A percentile compares a stretch with the other conserved stretches of the same genome.
These are phyloP conservation scores for Pseudogymnoascus sp. DNA, from an alignment of 2,329 filamentous ascomycete genomes.

Conservation along the genomic window DNA sequence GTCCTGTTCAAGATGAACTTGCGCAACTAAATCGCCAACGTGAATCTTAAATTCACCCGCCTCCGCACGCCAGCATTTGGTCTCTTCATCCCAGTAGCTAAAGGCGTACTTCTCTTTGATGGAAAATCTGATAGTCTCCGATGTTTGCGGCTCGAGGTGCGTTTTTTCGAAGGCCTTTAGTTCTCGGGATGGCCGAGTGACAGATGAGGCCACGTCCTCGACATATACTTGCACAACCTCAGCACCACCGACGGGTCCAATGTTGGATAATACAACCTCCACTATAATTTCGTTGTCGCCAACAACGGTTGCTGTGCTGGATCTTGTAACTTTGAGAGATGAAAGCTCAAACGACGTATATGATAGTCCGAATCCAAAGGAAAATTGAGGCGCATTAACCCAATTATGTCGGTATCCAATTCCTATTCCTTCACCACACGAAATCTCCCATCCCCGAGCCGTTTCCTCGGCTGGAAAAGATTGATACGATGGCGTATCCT, in stretches of 20 bases:
- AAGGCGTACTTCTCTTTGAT: constrained; percentile 7
- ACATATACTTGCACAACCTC: constrained; percentile 15
- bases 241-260: constrained; percentile 1
- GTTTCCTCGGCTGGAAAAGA: neutral
- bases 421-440: neutral
- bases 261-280: neutral
- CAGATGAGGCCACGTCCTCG: constrained; percentile 9
- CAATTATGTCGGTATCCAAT: neutral
- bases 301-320: neutral
- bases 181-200: neutral
- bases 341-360: constrained; percentile 7
- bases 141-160: neutral
- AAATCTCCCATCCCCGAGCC: neutral
- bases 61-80: constrained; percentile 9
- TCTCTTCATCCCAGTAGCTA: constrained; percentile 10
- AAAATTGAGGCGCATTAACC: neutral
- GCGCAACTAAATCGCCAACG: neutral
- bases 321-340: neutral
- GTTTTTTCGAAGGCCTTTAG: constrained; percentile 13
- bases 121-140: neutral
- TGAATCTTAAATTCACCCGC: constrained; percentile 1
- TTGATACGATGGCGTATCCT: neutral
- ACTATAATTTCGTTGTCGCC: neutral
- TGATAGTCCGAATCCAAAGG: constrained; percentile 8
- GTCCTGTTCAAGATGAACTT: neutral